Evolutionary conservation across 495 filamentous ascomycete species (phyloP).

Genomic region (Margaritispora aquatica): DNA sequence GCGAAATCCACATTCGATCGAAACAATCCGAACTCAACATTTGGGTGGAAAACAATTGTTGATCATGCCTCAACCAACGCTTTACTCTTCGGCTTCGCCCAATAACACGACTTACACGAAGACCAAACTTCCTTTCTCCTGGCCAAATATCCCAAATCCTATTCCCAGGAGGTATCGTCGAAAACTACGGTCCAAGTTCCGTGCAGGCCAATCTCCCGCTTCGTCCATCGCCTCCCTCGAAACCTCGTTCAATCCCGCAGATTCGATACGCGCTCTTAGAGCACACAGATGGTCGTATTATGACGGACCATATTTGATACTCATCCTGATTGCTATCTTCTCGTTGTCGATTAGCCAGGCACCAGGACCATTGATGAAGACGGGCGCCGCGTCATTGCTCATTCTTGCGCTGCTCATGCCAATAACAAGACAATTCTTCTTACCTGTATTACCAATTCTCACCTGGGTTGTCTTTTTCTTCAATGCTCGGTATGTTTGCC

Average conservation of each 20-base stretch:
- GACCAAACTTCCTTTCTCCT: constrained; percentile 24
- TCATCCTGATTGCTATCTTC: constrained; percentile 70
- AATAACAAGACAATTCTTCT: constrained; percentile 84
- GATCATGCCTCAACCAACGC: constrained; percentile 14
- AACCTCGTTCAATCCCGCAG: constrained; percentile 70
- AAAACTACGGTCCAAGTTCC: constrained; percentile 66
- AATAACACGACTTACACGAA: constrained; percentile 17
- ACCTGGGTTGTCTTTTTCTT: constrained; percentile 87
- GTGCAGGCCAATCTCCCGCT: constrained; percentile 62
- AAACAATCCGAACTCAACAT: not conserved
- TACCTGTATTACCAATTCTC: constrained; percentile 79
- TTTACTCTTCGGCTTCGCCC: constrained; percentile 13
- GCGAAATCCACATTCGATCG: not conserved
- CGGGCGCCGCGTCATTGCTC: constrained; percentile 55
- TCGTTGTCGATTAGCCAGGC: constrained; percentile 72
- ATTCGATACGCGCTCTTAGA: constrained; percentile 66
- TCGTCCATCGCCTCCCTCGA: constrained; percentile 69
- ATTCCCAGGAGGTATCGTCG: constrained; percentile 69
- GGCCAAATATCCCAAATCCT: constrained; percentile 37
- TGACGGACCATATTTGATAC: constrained; percentile 77
- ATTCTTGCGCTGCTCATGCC: constrained; percentile 71
- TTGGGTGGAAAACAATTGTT: not conserved
- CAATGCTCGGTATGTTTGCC: constrained; percentile 25
- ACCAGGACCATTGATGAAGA: constrained; percentile 68
- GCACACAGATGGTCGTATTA: constrained; percentile 76